These are phyloP conservation scores for Aspergillus awamori DNA, from an alignment of 2,329 filamentous ascomycete genomes.

Conservation along the genomic window DNA sequence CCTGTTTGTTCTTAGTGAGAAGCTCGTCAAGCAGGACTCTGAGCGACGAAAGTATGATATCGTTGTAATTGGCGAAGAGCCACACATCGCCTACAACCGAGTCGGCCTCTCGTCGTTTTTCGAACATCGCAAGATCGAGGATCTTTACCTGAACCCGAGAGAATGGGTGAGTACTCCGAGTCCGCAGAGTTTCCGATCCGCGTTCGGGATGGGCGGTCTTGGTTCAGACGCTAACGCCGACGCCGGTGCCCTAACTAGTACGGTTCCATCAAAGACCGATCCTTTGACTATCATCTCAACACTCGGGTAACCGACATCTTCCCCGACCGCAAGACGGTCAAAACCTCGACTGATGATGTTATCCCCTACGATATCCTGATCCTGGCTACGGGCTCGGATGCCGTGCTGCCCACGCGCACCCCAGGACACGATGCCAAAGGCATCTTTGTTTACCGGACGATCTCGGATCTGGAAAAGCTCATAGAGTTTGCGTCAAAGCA, in stretches of 20 bases:
- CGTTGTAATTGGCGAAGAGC: conserved; percentile 83
- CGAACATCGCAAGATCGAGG: conserved; percentile 79
- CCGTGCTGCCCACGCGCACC: conserved; percentile 70
- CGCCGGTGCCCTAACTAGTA: conserved; percentile 54
- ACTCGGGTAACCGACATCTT: conserved; percentile 71
- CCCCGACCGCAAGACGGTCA: conserved; percentile 65
- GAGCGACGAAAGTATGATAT: conserved; percentile 76
- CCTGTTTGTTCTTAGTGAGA: conserved; percentile 63
- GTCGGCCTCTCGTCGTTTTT: conserved; percentile 90
- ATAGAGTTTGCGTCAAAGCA: conserved; percentile 71
- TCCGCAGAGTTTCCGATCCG: background rate
- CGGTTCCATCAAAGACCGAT: conserved; percentile 64
- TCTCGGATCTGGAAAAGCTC: conserved; percentile 75
- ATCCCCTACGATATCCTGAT: conserved; percentile 80
- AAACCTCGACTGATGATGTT: conserved; percentile 68
- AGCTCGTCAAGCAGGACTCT: conserved; percentile 81
- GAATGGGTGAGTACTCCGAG: conserved; percentile 66
- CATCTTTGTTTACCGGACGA: conserved; percentile 87
- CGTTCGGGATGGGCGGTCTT: background rate
- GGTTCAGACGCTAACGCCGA: background rate
- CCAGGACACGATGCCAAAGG: conserved; percentile 78
- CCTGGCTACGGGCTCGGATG: conserved; percentile 83
- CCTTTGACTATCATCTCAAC: conserved; percentile 75
- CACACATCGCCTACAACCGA: conserved; percentile 86
- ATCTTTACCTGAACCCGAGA: conserved; percentile 81